A percentile compares a stretch with the other conserved stretches of the same genome.
phyloP scores from a whole-genome alignment of 1,284 basidiomycete genomes.

The Ganoderma resinaceum region DNA sequence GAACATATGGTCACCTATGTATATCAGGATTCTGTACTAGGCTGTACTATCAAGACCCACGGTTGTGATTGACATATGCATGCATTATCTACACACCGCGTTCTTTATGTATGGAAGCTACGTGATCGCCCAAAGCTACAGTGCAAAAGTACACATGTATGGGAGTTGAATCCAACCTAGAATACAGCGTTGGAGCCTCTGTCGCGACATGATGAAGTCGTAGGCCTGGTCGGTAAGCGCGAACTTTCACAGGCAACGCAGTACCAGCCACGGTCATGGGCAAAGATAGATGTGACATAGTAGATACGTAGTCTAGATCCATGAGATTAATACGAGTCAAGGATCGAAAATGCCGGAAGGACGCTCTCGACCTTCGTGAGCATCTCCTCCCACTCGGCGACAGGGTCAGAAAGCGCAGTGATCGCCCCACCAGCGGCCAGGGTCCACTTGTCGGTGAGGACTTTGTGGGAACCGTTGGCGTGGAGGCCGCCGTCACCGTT shows the following conservation, averaged over 20 bases:
- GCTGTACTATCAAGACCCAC: neutral
- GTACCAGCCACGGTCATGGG: slow-evolving; percentile 5
- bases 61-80: neutral
- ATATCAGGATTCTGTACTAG: neutral
- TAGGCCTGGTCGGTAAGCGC: neutral
- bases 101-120: neutral
- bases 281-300: neutral
- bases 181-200: slow-evolving; percentile 20
- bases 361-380: slow-evolving; percentile 82
- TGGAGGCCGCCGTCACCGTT: neutral
- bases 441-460: slow-evolving; percentile 63
- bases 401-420: slow-evolving; percentile 88
- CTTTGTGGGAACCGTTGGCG: neutral
- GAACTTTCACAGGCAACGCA: neutral
- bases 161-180: slow-evolving; percentile 30
- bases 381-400: slow-evolving; percentile 96
- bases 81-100: neutral
- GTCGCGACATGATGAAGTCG: slow-evolving; percentile 26
- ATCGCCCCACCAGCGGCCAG: slow-evolving; percentile 96
- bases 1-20: neutral
- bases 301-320: neutral
- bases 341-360: slow-evolving; percentile 58
- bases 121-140: slow-evolving; percentile 13
- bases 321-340: slow-evolving; percentile 8
- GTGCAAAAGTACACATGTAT: slow-evolving; percentile 14